Conservation (phyloP, 257 asterid genomes). For the Leonotis leonurus region DNA sequence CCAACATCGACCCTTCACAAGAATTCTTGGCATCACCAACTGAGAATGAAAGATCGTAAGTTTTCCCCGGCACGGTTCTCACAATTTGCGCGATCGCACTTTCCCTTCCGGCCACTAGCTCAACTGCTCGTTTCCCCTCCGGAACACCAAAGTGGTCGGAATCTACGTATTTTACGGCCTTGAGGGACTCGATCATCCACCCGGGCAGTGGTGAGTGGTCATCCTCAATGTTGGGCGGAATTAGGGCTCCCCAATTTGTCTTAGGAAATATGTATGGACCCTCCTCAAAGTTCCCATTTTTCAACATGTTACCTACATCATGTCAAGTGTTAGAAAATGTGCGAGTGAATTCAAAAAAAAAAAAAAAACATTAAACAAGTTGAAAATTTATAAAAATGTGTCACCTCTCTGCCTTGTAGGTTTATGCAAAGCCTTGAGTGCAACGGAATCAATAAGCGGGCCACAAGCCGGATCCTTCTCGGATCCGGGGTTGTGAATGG, state of each 20-base stretch:
- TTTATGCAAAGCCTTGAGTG: slow-evolving; percentile 43
- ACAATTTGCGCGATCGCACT: slow-evolving; percentile 54
- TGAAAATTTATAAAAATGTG: not conserved
- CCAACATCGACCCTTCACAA: slow-evolving; percentile 69
- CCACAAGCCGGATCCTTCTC: slow-evolving; percentile 49
- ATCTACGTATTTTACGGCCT: slow-evolving; percentile 78
- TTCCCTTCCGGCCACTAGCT: slow-evolving; percentile 71
- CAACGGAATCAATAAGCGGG: slow-evolving; percentile 69
- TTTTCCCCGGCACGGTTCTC: slow-evolving; percentile 29
- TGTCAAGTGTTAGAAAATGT: not conserved
- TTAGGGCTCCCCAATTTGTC: slow-evolving; percentile 52
- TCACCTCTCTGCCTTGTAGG: slow-evolving; percentile 51
- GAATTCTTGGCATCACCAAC: slow-evolving; percentile 65
- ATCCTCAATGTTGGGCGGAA: slow-evolving; percentile 78
- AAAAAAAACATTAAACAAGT: too few species aligned
- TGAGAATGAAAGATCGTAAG: slow-evolving; percentile 39
- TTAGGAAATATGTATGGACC: slow-evolving; percentile 75
- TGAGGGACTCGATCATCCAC: slow-evolving; percentile 73
- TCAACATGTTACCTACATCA: slow-evolving; percentile 60
- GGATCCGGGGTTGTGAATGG: slow-evolving; percentile 35
- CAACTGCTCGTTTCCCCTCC: slow-evolving; percentile 59
- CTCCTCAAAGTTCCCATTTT: slow-evolving; percentile 79
- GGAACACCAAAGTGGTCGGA: slow-evolving; percentile 60
- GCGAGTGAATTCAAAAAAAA: too few species aligned
- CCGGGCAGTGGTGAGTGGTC: slow-evolving; percentile 81